Evolutionary conservation across 2,329 filamentous ascomycete genomes (phyloP).

Genomic region (Cladosporium oxysporum): DNA sequence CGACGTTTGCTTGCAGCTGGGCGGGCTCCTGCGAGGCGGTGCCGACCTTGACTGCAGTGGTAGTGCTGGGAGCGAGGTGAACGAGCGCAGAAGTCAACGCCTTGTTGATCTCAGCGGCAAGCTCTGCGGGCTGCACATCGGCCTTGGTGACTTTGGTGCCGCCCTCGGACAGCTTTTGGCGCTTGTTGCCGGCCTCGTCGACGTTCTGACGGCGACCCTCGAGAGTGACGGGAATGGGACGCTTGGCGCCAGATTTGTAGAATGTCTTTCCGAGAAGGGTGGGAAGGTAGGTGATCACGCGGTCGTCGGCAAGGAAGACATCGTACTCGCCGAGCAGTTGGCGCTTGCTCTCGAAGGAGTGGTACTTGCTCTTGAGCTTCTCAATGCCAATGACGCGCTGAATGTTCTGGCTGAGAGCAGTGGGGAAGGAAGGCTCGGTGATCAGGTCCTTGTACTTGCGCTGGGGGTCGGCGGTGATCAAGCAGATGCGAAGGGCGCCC

Average conservation of each 20-base stretch:
- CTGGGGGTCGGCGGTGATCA: constrained; percentile 83
- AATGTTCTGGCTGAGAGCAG: constrained; percentile 50
- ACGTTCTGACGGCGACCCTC: constrained; percentile 52
- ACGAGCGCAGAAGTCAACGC: constrained; percentile 77
- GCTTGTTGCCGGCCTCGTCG: constrained; percentile 57
- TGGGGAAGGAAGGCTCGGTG: constrained; percentile 62
- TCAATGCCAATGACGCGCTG: constrained; percentile 71
- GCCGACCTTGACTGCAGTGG: constrained; percentile 78
- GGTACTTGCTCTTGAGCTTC: constrained; percentile 88
- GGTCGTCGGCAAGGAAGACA: constrained; percentile 88
- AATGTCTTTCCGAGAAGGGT: constrained; percentile 86
- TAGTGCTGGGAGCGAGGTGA: constrained; percentile 74
- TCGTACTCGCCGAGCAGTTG: constrained; percentile 86
- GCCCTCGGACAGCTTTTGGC: constrained; percentile 43
- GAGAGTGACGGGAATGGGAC: constrained; percentile 80
- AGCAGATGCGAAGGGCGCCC: constrained; percentile 66
- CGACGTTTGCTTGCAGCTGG: constrained; percentile 78
- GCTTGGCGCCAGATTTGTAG: constrained; percentile 79
- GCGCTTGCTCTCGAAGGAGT: constrained; percentile 82
- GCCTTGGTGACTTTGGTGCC: constrained; percentile 42
- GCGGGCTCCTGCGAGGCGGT: constrained; percentile 72
- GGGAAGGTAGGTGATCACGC: constrained; percentile 73
- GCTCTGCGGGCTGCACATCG: constrained; percentile 61
- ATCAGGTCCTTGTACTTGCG: constrained; percentile 88
- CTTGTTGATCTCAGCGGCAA: constrained; percentile 79